A percentile compares a stretch with the other conserved stretches of the same genome.
Evolutionary conservation across 176 grass and related monocot genomes (phyloP).

Genomic region (Elaeis guineensis): DNA sequence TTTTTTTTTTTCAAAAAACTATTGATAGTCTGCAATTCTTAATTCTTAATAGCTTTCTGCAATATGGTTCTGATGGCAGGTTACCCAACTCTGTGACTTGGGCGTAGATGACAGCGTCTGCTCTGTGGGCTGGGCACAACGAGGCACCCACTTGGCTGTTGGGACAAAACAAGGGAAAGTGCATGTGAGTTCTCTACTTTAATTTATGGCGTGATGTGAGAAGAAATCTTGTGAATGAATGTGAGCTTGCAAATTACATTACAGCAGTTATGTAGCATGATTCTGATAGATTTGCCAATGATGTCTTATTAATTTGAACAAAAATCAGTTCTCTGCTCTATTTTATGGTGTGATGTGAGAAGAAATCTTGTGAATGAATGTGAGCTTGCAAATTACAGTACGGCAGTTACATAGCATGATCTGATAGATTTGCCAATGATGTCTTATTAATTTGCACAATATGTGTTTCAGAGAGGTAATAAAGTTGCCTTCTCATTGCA

Average conservation of each 20-base stretch:
- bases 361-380: no score
- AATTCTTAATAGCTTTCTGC: background rate
- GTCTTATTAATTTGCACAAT: no score
- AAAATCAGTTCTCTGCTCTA: background rate
- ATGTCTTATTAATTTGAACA: no score
- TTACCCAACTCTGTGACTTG: slow-evolving; percentile 95
- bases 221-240: no score
- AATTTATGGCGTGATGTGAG: background rate
- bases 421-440: no score
- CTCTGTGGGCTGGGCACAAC: slow-evolving; percentile 89
- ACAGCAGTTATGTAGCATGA: background rate
- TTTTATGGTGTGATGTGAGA: background rate
- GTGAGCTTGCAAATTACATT: background rate
- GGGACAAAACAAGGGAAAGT: slow-evolving; percentile 95
- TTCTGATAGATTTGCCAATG: no score
- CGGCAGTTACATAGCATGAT: background rate
- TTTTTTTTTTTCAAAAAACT: no score
- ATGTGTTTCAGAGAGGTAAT: no score
- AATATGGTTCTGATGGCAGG: slow-evolving; percentile 20
- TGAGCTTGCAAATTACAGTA: background rate
- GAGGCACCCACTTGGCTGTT: slow-evolving; percentile 71
- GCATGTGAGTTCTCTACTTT: slow-evolving; percentile 39
- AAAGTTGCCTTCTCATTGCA: no score
- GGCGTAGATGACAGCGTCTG: slow-evolving; percentile 77
- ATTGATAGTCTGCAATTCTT: background rate